A percentile compares a stretch with the other conserved stretches of the same genome.
Evolutionary conservation across 1,139 yeast species (phyloP).

Genomic region (Saccharomyces hybrid): DNA sequence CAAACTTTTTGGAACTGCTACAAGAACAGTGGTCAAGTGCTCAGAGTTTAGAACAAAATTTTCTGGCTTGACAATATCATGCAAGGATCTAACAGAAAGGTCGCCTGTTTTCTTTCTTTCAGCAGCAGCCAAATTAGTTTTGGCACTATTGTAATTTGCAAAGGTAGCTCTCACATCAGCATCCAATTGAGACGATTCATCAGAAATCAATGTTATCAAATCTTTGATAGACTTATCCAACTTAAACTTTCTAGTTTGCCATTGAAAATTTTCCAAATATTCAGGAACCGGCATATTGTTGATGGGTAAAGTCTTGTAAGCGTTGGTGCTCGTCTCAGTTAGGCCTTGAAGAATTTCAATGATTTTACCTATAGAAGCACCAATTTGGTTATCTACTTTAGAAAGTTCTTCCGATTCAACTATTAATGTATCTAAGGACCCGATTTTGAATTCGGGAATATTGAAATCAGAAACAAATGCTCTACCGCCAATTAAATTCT

Average conservation of each 20-base stretch:
- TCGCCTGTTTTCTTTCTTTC: constrained; percentile 93
- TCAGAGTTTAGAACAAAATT: constrained; percentile 84
- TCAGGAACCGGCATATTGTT: constrained; percentile 41
- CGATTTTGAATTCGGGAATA: constrained; percentile 88
- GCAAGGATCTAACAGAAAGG: constrained; percentile 80
- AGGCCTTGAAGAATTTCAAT: constrained; percentile 63
- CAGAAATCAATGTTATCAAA: constrained; percentile 58
- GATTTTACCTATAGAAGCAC: constrained; percentile 59
- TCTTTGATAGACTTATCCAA: constrained; percentile 76
- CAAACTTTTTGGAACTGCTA: constrained; percentile 74
- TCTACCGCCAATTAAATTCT: constrained; percentile 31
- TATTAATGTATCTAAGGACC: constrained; percentile 86
- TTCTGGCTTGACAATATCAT: constrained; percentile 76
- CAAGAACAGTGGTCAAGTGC: constrained; percentile 68
- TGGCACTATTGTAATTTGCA: constrained; percentile 70
- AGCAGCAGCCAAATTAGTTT: constrained; percentile 74
- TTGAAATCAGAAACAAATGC: constrained; percentile 37
- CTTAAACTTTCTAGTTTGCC: constrained; percentile 85
- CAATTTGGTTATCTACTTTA: constrained; percentile 71
- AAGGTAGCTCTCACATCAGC: constrained; percentile 67
- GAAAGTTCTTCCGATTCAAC: constrained; percentile 83
- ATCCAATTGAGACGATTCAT: constrained; percentile 76
- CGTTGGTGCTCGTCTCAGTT: constrained; percentile 36
- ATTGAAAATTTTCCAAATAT: constrained; percentile 64
- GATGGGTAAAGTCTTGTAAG: constrained; percentile 45